phyloP scores from a whole-genome alignment of 2,329 filamentous ascomycete genomes.

The Fusarium siculi region DNA sequence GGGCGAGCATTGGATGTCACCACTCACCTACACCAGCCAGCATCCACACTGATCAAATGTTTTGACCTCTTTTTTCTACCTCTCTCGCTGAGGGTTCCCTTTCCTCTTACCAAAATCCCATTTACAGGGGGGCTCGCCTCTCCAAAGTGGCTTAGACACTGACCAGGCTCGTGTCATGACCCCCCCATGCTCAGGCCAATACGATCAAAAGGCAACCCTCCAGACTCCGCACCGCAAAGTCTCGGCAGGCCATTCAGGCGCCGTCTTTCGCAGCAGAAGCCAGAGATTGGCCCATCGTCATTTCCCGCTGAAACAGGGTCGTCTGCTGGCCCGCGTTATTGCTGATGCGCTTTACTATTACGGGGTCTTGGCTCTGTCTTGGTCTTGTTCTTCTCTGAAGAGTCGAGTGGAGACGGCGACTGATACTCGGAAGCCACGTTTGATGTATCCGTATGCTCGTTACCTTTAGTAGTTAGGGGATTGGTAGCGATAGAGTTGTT shows the following conservation, averaged over 20 bases:
- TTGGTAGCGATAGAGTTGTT: conserved; percentile 18
- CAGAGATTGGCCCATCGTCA: conserved; percentile 45
- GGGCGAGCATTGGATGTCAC: neutral
- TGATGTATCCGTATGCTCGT: neutral
- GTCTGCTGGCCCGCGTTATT: conserved; percentile 40
- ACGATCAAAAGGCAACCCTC: conserved; percentile 5
- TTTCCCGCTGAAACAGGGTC: conserved; percentile 46
- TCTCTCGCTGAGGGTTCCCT: no score
- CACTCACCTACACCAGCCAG: conserved; percentile 13
- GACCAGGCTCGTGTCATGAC: conserved; percentile 39
- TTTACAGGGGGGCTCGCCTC: conserved; percentile 7
- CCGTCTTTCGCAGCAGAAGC: conserved; percentile 17
- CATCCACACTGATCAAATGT: conserved; percentile 30
- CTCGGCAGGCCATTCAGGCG: conserved; percentile 37
- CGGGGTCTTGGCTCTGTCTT: conserved; percentile 7
- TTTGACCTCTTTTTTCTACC: conserved; percentile 14
- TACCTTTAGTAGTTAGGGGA: neutral
- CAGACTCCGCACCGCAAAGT: conserved; percentile 33
- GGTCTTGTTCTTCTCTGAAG: neutral
- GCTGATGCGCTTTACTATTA: conserved; percentile 25
- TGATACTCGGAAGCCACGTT: conserved; percentile 5
- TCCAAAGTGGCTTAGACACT: conserved; percentile 34
- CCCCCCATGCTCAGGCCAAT: conserved; percentile 28
- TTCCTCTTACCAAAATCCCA: neutral
- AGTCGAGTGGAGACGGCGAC: neutral